Evolutionary conservation across 73 alveolate genomes (phyloP).

Genomic region (Urostyla sp.): DNA sequence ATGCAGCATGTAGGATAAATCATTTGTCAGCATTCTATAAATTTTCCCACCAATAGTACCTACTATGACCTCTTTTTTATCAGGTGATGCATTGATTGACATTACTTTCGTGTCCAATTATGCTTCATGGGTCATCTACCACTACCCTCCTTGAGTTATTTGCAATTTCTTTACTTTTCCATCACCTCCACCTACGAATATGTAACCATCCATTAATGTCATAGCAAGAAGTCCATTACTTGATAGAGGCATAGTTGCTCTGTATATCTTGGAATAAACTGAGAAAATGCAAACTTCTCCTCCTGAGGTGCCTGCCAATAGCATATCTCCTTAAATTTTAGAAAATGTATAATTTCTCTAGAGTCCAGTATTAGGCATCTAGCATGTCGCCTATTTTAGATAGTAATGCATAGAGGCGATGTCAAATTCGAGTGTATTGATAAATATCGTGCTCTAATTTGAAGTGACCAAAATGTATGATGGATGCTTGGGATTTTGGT

Average conservation of each 20-base stretch:
- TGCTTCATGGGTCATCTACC: conserved; percentile 85
- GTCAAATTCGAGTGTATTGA: conserved; percentile 81
- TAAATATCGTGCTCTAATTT: conserved; percentile 67
- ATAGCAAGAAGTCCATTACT: conserved; percentile 88
- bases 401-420: conserved; percentile 84
- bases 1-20: conserved; percentile 83
- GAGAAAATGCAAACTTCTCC: conserved; percentile 90
- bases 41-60: conserved; percentile 87
- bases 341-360: conserved; percentile 86
- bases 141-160: conserved; percentile 78
- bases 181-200: conserved; percentile 93
- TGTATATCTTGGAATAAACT: conserved; percentile 75
- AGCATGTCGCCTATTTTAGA: conserved; percentile 69
- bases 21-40: conserved; percentile 84
- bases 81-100: conserved; percentile 77
- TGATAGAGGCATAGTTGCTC: conserved; percentile 88
- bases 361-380: conserved; percentile 90
- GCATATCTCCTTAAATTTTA: conserved; percentile 72
- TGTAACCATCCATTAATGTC: conserved; percentile 71
- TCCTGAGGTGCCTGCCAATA: conserved; percentile 87
- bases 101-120: conserved; percentile 83
- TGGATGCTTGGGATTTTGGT: conserved; percentile 80
- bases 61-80: conserved; percentile 82
- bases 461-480: conserved; percentile 79
- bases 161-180: conserved; percentile 90